phyloP scores from a whole-genome alignment of 2,329 filamentous ascomycete genomes.

The Fusarium sp. region DNA sequence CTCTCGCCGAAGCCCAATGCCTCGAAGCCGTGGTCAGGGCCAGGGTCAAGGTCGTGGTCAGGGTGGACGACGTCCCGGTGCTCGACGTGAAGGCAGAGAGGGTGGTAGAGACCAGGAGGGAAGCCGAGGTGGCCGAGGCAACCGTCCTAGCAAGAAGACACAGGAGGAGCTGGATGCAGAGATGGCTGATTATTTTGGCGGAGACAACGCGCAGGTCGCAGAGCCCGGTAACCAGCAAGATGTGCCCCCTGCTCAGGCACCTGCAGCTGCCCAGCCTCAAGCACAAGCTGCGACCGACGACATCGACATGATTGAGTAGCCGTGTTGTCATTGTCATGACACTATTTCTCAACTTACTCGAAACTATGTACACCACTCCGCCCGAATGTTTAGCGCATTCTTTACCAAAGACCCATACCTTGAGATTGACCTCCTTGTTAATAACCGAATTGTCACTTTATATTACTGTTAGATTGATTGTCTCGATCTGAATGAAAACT shows the following conservation, averaged over 20 bases:
- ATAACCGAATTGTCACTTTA: slow-evolving; percentile 9
- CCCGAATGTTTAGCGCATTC: slow-evolving; percentile 41
- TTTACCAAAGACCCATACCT: slow-evolving; percentile 30
- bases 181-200: slow-evolving; percentile 92
- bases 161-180: slow-evolving; percentile 94
- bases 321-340: slow-evolving; percentile 21
- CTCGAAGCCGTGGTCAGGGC: slow-evolving; percentile 57
- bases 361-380: slow-evolving; percentile 44
- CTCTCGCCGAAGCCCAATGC: slow-evolving; percentile 67
- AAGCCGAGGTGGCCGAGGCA: slow-evolving; percentile 55
- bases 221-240: slow-evolving; percentile 44
- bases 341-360: slow-evolving; percentile 12
- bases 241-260: slow-evolving; percentile 46
- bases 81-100: slow-evolving; percentile 55
- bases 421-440: slow-evolving; percentile 25
- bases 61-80: slow-evolving; percentile 63
- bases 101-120: slow-evolving; percentile 51
- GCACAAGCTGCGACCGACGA: slow-evolving; percentile 60
- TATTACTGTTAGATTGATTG: background rate
- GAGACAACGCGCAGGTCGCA: slow-evolving; percentile 52
- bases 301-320: slow-evolving; percentile 77
- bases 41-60: slow-evolving; percentile 46
- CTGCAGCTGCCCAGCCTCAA: slow-evolving; percentile 22
- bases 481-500: background rate
- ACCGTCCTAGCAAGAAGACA: slow-evolving; percentile 80